These are phyloP conservation scores for Cytospora chrysosperma DNA, from an alignment of 2,329 filamentous ascomycete genomes.

Conservation along the genomic window DNA sequence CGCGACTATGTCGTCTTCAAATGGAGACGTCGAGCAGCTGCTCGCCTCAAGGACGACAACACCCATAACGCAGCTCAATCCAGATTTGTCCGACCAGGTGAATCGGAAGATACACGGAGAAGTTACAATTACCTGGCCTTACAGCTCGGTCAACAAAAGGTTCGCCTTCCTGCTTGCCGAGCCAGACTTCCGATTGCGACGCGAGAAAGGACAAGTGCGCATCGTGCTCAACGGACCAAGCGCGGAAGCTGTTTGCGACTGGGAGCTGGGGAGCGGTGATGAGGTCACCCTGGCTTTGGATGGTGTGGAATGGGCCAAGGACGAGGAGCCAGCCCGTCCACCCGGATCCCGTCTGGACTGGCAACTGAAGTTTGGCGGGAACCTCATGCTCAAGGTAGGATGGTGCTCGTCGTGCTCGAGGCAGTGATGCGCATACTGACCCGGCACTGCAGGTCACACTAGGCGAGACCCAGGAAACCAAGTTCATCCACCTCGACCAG, in stretches of 20 bases:
- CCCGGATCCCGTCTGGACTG: constrained; percentile 55
- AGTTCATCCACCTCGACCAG: constrained; percentile 54
- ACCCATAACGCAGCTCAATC: constrained; percentile 56
- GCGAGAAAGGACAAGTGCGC: constrained; percentile 75
- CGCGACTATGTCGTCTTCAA: constrained; percentile 27
- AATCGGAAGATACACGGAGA: constrained; percentile 61
- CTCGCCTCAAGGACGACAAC: constrained; percentile 35
- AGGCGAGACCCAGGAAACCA: constrained; percentile 47
- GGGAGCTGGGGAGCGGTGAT: constrained; percentile 75
- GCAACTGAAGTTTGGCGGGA: constrained; percentile 56
- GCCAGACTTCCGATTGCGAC: constrained; percentile 77
- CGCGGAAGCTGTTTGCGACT: constrained; percentile 66
- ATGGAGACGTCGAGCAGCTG: constrained; percentile 23
- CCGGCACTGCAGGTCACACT: constrained; percentile 40
- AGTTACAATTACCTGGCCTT: constrained; percentile 89
- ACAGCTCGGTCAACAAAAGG: constrained; percentile 71
- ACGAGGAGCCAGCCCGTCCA: constrained; percentile 46
- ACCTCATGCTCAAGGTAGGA: constrained; percentile 47
- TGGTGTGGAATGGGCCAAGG: constrained; percentile 65
- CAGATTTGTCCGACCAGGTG: constrained; percentile 43
- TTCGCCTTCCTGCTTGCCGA: constrained; percentile 82
- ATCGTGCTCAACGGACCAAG: constrained; percentile 70
- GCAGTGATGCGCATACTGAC: constrained; percentile 22
- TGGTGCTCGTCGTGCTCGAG: constrained; percentile 19
- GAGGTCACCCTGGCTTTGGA: constrained; percentile 66